Percentiles rank a stretch among this genome's conserved stretches.
These are phyloP conservation scores for Oryza glaberrima DNA, from an alignment of 176 grass and related monocot genomes.

Conservation along the genomic window DNA sequence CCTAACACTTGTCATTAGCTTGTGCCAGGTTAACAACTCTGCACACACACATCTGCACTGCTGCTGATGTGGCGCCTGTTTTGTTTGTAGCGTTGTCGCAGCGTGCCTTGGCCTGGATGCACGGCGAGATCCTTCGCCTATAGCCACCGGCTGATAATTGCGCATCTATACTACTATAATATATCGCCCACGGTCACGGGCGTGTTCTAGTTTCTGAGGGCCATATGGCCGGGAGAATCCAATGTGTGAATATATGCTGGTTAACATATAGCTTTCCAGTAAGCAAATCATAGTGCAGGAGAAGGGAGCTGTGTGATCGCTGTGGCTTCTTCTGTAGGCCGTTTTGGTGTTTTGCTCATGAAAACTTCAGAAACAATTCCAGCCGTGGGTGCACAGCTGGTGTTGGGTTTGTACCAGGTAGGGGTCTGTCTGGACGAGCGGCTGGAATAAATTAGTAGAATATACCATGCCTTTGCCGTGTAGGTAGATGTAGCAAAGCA, in stretches of 20 bases:
- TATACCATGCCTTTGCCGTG: background rate
- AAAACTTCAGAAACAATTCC: background rate
- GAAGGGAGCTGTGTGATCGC: background rate
- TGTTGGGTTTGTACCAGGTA: background rate
- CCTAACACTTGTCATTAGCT: background rate
- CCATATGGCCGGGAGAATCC: background rate
- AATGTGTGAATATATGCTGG: background rate
- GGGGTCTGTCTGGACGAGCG: background rate
- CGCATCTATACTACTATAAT: background rate
- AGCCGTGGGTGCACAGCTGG: background rate
- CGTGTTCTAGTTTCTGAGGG: background rate
- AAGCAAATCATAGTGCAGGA: background rate
- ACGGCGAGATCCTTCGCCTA: background rate
- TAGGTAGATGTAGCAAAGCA: background rate
- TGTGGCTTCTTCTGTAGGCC: background rate
- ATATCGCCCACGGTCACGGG: constrained; percentile 14
- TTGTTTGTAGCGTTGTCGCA: background rate
- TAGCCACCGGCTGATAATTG: background rate
- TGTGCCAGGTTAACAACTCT: background rate
- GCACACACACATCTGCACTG: background rate
- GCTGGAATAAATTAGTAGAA: background rate
- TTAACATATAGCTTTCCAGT: background rate
- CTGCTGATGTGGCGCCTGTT: background rate
- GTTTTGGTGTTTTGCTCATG: background rate
- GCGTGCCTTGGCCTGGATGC: background rate